Conservation (phyloP, 2,329 filamentous ascomycete species). For the Neurospora crassa region DNA sequence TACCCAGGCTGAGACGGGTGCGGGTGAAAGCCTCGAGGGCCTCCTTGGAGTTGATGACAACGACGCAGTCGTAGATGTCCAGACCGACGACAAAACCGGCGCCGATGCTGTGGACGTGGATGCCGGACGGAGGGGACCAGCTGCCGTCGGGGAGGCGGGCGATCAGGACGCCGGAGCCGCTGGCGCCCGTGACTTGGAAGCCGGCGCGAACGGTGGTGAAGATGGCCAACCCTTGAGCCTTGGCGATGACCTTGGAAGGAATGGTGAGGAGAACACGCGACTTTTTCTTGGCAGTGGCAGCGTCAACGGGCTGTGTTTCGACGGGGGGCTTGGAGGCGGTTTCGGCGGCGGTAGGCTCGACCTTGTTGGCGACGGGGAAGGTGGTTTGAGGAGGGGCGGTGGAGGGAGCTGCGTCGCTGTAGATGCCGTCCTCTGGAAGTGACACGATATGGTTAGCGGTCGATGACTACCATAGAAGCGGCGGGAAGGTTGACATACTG, state of each 20-base stretch:
- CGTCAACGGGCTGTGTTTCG: constrained; percentile 17
- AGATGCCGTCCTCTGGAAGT: constrained; percentile 40
- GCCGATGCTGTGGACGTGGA: constrained; percentile 70
- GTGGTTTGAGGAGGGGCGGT: constrained; percentile 15
- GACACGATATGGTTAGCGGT: neutral
- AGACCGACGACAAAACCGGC: constrained; percentile 73
- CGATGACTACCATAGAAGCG: neutral
- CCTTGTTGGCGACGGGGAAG: neutral
- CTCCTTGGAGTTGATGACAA: constrained; percentile 71
- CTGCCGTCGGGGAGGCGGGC: constrained; percentile 52
- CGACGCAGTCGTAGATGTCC: constrained; percentile 83
- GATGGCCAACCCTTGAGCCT: constrained; percentile 60
- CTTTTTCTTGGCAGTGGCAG: constrained; percentile 28
- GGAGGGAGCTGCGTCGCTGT: constrained; percentile 26
- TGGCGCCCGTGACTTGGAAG: constrained; percentile 55
- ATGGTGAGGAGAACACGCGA: constrained; percentile 42
- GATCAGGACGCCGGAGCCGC: constrained; percentile 56
- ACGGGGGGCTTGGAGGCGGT: constrained; percentile 15
- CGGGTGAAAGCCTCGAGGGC: constrained; percentile 70
- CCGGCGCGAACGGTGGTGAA: constrained; percentile 63
- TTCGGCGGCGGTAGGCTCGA: constrained; percentile 6
- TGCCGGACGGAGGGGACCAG: constrained; percentile 76
- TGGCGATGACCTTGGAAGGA: constrained; percentile 49
- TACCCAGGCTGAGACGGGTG: constrained; percentile 66
- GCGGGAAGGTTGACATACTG: constrained; percentile 41